phyloP scores from a whole-genome alignment of 352 stramenopile genomes.

The Globisporangium cederbergense region DNA sequence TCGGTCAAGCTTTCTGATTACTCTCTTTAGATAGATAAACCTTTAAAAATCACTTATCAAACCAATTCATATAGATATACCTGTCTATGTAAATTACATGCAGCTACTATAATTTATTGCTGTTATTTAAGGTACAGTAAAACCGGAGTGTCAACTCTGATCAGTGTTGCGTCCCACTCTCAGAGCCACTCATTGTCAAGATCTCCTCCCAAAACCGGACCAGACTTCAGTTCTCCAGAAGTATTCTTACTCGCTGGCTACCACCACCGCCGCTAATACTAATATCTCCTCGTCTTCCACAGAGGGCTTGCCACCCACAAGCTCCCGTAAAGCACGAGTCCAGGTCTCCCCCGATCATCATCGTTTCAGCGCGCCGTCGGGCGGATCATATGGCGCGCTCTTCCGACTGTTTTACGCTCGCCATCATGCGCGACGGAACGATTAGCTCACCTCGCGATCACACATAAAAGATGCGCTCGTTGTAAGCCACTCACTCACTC shows the following conservation, averaged over 20 bases:
- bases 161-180: too few species aligned
- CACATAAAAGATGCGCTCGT: neutral
- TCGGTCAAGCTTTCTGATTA: neutral
- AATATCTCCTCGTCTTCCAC: neutral
- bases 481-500: slow-evolving; percentile 2
- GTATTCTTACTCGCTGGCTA: too few species aligned
- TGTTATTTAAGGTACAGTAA: neutral
- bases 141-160: too few species aligned
- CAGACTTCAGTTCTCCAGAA: too few species aligned
- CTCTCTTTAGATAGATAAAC: neutral
- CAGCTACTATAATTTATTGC: neutral
- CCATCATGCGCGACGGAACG: slow-evolving; percentile 1
- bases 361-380: too few species aligned
- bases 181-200: too few species aligned
- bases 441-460: neutral
- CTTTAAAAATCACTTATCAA: neutral
- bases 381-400: neutral
- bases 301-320: neutral
- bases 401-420: neutral
- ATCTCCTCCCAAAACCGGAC: too few species aligned
- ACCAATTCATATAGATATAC: too few species aligned
- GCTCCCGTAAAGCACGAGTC: neutral
- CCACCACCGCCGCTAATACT: too few species aligned
- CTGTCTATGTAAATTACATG: neutral
- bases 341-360: neutral